phyloP scores from a whole-genome alignment of 495 filamentous ascomycete species.

The Hyaloscypha finlandica region DNA sequence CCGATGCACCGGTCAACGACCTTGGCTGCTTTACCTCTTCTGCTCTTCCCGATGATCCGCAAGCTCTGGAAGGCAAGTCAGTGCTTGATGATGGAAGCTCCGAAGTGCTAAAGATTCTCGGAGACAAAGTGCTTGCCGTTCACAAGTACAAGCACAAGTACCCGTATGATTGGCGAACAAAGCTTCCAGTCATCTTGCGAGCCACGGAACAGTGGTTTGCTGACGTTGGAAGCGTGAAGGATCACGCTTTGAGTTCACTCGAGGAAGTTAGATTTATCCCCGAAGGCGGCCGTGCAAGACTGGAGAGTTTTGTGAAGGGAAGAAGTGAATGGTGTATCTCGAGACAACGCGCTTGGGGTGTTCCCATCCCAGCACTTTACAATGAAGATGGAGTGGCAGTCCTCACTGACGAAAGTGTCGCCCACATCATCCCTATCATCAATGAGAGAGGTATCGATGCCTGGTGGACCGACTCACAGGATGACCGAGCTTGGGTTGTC shows the following conservation, averaged over 20 bases:
- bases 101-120: constrained; percentile 67
- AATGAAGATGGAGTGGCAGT: constrained; percentile 68
- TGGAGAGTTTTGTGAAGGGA: constrained; percentile 82
- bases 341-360: constrained; percentile 94
- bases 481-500: constrained; percentile 75
- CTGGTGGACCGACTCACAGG: constrained; percentile 84
- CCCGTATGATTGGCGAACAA: constrained; percentile 96
- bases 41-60: constrained; percentile 67
- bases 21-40: constrained; percentile 75
- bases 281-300: constrained; percentile 63
- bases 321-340: constrained; percentile 98
- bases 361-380: constrained; percentile 92
- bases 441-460: constrained; percentile 77
- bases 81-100: constrained; percentile 57
- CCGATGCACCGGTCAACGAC: constrained; percentile 79
- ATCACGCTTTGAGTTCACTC: constrained; percentile 65
- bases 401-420: constrained; percentile 74
- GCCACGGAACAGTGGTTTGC: constrained; percentile 99
- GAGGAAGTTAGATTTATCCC: constrained; percentile 78
- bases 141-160: constrained; percentile 86
- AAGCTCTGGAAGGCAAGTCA: constrained; percentile 57
- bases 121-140: constrained; percentile 59
- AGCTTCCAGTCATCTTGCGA: constrained; percentile 83
- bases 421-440: constrained; percentile 81
- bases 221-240: constrained; percentile 80